Conservation (phyloP, 1,284 basidiomycete species). For the Marasmius fiardii region DNA sequence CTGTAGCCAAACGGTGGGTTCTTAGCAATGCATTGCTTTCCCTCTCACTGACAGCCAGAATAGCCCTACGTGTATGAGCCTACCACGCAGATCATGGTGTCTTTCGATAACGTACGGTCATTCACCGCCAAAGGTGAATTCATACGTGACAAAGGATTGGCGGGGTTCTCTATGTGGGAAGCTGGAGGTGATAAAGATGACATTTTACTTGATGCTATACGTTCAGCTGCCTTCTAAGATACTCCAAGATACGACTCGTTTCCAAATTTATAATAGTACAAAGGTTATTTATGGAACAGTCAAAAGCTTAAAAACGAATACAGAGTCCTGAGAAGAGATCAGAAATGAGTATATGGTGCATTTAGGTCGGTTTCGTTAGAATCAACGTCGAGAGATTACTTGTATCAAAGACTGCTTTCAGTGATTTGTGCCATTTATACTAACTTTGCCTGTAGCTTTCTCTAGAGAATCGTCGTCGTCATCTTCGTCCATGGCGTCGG, state of each 20-base stretch:
- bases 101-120: conserved; percentile 51
- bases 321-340: neutral
- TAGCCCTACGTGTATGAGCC: conserved; percentile 58
- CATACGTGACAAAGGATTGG: conserved; percentile 29
- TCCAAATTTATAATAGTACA: neutral
- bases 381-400: neutral
- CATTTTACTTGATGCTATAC: conserved; percentile 40
- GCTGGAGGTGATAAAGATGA: conserved; percentile 41
- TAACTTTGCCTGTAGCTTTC: conserved; percentile 11
- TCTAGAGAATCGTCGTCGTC: conserved; percentile 6
- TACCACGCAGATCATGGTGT: conserved; percentile 41
- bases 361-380: neutral
- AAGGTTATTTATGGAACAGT: too few relatives aligned
- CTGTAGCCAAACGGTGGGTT: conserved; percentile 57
- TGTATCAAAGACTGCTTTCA: neutral
- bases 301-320: neutral
- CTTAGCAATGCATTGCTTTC: neutral
- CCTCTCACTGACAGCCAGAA: neutral
- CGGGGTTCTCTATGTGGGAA: conserved; percentile 47
- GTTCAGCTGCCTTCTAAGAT: conserved; percentile 9
- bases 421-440: conserved; percentile 10
- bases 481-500: neutral
- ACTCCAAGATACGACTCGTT: neutral
- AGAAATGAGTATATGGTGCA: neutral
- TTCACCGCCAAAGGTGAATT: conserved; percentile 36